Evolutionary conservation across 2,329 filamentous ascomycete species (phyloP).

Genomic region (Exophiala calicioides): DNA sequence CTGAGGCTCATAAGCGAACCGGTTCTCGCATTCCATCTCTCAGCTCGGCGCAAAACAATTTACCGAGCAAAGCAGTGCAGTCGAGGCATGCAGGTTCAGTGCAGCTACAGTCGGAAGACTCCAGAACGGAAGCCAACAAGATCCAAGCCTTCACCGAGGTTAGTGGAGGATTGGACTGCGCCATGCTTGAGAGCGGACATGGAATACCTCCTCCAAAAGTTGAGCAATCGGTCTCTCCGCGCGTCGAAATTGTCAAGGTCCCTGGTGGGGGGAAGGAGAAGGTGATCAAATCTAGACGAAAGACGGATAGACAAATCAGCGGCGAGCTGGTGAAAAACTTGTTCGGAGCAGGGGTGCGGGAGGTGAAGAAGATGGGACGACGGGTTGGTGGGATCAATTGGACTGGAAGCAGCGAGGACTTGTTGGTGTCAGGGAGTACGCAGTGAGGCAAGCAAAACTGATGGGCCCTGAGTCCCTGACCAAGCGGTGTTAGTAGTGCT

Average conservation of each 20-base stretch:
- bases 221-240: neutral
- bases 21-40: conserved; percentile 3
- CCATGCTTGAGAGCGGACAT: conserved; percentile 20
- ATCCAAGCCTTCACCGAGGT: conserved; percentile 2
- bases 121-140: neutral
- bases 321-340: conserved; percentile 27
- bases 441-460: too few species aligned
- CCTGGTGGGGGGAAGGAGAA: conserved; percentile 20
- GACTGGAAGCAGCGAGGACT: conserved; percentile 22
- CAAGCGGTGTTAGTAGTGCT: too few species aligned
- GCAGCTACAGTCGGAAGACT: neutral
- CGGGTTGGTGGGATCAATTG: conserved; percentile 24
- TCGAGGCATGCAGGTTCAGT: neutral
- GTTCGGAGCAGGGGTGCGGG: conserved; percentile 26
- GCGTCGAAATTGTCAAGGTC: conserved; percentile 15
- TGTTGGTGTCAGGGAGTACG: conserved; percentile 4
- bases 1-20: conserved; percentile 11
- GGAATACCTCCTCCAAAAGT: conserved; percentile 1
- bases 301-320: conserved; percentile 19
- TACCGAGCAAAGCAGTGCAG: too few species aligned
- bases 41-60: neutral
- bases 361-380: conserved; percentile 27
- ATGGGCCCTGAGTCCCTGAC: too few species aligned
- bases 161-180: conserved; percentile 7
- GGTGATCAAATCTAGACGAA: conserved; percentile 18